Evolutionary conservation across 139 green algal species (phyloP).

Genomic region (Edaphochlamys debaryana): DNA sequence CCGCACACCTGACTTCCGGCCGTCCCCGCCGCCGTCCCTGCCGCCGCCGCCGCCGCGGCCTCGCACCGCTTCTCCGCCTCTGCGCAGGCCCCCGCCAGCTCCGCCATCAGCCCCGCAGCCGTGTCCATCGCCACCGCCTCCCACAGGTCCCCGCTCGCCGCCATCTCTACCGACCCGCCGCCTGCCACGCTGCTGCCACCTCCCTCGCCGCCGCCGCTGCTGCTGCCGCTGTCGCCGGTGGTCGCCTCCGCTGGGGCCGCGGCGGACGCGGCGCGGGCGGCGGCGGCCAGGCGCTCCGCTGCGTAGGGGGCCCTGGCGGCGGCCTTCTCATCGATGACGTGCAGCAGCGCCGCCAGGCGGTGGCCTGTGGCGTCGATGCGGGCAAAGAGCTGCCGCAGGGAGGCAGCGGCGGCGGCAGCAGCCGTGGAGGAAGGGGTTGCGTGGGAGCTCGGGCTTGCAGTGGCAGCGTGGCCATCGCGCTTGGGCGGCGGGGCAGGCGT

Average conservation of each 20-base stretch:
- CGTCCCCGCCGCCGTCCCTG: background rate
- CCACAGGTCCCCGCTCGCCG: too few relatives aligned
- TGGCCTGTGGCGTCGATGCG: background rate
- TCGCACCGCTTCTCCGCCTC: background rate
- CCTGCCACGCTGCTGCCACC: background rate
- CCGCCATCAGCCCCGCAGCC: background rate
- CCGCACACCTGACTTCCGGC: too few relatives aligned
- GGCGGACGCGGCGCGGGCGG: too few relatives aligned
- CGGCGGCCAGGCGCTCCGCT: too few relatives aligned
- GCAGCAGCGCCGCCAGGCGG: background rate
- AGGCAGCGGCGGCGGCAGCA: background rate
- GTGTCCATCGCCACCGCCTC: background rate
- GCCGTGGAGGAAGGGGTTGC: too few relatives aligned
- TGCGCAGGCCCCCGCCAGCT: background rate
- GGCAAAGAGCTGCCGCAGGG: background rate
- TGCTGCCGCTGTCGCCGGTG: too few relatives aligned
- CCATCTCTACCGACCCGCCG: too few relatives aligned
- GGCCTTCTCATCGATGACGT: too few relatives aligned
- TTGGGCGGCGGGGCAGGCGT: background rate
- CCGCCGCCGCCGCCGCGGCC: background rate
- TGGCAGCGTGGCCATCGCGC: background rate
- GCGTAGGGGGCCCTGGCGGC: too few relatives aligned
- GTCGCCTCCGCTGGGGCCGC: too few relatives aligned
- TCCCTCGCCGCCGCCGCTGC: background rate
- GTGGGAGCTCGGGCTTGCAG: too few relatives aligned